Conservation (phyloP, 768 basidiomycete species). For the Filobasidium wieringae region DNA sequence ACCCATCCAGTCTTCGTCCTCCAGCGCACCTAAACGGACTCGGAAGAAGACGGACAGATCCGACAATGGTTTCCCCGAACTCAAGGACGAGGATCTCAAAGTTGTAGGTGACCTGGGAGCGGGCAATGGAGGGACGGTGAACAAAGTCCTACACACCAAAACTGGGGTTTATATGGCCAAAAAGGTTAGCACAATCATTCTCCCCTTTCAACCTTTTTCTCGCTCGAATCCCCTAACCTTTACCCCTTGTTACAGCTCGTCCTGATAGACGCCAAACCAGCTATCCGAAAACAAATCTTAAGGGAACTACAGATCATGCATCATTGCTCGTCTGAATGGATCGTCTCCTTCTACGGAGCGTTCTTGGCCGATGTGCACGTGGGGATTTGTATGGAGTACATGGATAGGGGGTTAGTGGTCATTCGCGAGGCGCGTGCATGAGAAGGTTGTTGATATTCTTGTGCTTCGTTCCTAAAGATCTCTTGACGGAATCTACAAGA, state of each 20-base stretch:
- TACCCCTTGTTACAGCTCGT: slow-evolving; percentile 26
- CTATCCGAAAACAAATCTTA: slow-evolving; percentile 92
- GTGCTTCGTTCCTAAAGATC: slow-evolving; percentile 43
- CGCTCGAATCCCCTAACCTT: not conserved
- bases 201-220: not conserved
- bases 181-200: slow-evolving; percentile 52
- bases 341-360: slow-evolving; percentile 94
- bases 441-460: not conserved
- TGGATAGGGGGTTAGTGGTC: slow-evolving; percentile 37
- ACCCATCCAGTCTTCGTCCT: not conserved
- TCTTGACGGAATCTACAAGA: slow-evolving; percentile 90
- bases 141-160: slow-evolving; percentile 84
- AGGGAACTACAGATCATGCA: slow-evolving; percentile 99
- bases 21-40: not conserved
- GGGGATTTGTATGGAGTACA: slow-evolving; percentile 93
- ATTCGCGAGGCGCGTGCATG: not conserved
- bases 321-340: slow-evolving; percentile 82
- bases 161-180: slow-evolving; percentile 93
- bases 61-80: slow-evolving; percentile 40
- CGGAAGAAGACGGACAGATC: not conserved
- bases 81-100: slow-evolving; percentile 75
- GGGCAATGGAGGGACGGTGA: slow-evolving; percentile 95
- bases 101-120: slow-evolving; percentile 83
- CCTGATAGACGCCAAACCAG: slow-evolving; percentile 53
- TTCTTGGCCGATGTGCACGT: slow-evolving; percentile 96